Evolutionary conservation across 176 grass and related monocot genomes (phyloP).

Genomic region (Zea mays): DNA sequence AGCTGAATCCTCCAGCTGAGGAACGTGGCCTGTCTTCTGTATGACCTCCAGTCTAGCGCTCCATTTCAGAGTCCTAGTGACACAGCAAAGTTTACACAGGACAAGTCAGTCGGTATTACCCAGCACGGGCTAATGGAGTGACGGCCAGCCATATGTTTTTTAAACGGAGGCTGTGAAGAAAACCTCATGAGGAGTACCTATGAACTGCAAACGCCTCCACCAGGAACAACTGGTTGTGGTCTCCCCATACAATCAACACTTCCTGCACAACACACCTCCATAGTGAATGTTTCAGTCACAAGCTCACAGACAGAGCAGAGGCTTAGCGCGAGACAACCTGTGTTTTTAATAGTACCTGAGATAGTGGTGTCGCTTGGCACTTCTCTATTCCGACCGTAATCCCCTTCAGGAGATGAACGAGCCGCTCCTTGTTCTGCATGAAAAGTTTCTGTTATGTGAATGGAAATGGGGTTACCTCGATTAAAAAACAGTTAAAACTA

Average conservation of each 20-base stretch:
- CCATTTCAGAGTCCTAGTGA: slow-evolving; percentile 52
- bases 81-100: not conserved
- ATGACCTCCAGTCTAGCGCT: slow-evolving; percentile 59
- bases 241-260: slow-evolving; percentile 76
- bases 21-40: slow-evolving; percentile 54
- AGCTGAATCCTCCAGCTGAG: slow-evolving; percentile 46
- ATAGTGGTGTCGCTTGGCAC: slow-evolving; percentile 71
- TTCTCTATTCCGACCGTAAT: slow-evolving; percentile 60
- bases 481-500: too few species aligned
- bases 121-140: not conserved
- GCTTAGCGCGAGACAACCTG: not conserved
- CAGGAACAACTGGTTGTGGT: slow-evolving; percentile 64
- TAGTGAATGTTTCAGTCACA: too few species aligned
- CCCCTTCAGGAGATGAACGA: slow-evolving; percentile 63
- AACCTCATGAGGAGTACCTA: slow-evolving; percentile 29
- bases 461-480: too few species aligned
- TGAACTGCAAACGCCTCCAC: slow-evolving; percentile 51
- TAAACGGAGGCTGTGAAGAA: too few species aligned
- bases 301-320: too few species aligned
- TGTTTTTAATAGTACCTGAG: slow-evolving; percentile 44
- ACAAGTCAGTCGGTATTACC: not conserved
- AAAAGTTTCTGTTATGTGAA: slow-evolving; percentile 12
- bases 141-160: too few species aligned
- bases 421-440: slow-evolving; percentile 57
- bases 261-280: slow-evolving; percentile 38